Percentiles rank a stretch among this genome's conserved stretches.
Evolutionary conservation across 805 yeast species (phyloP).

Genomic region (Candida arabinofermentans): DNA sequence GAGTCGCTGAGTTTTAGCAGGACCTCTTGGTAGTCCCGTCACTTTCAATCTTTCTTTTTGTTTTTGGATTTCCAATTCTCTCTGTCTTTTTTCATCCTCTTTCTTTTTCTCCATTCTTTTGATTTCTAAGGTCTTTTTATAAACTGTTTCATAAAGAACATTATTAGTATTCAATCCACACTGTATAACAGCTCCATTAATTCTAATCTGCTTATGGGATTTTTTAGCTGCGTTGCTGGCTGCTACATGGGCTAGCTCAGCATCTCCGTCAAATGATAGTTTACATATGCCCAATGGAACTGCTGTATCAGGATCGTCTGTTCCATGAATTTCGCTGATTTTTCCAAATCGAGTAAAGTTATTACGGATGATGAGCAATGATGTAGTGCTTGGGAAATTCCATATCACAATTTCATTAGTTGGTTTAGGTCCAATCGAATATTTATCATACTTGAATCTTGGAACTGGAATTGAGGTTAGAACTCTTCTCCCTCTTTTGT

Average conservation of each 20-base stretch:
- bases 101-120: slow-evolving; percentile 35
- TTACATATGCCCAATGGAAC: slow-evolving; percentile 73
- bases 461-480: slow-evolving; percentile 13
- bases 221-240: slow-evolving; percentile 44
- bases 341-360: slow-evolving; percentile 62
- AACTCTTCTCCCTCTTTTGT: slow-evolving; percentile 4
- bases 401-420: slow-evolving; percentile 65
- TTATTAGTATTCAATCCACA: slow-evolving; percentile 48
- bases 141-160: slow-evolving; percentile 33
- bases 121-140: slow-evolving; percentile 27
- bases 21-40: slow-evolving; percentile 8
- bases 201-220: slow-evolving; percentile 37
- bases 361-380: slow-evolving; percentile 42
- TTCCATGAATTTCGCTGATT: slow-evolving; percentile 52
- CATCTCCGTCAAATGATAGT: slow-evolving; percentile 56
- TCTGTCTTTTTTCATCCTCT: slow-evolving; percentile 18
- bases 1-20: neutral
- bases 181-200: slow-evolving; percentile 50
- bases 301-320: slow-evolving; percentile 71
- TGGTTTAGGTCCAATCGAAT: slow-evolving; percentile 75
- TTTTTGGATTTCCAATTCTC: slow-evolving; percentile 10
- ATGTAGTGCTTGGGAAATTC: slow-evolving; percentile 55
- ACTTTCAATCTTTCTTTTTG: slow-evolving; percentile 7
- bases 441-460: slow-evolving; percentile 53
- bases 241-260: slow-evolving; percentile 41